Percentiles rank a stretch among this genome's conserved stretches.
These are phyloP conservation scores for Thermochaetoides thermophila DNA, from an alignment of 495 filamentous ascomycete species.

Conservation along the genomic window DNA sequence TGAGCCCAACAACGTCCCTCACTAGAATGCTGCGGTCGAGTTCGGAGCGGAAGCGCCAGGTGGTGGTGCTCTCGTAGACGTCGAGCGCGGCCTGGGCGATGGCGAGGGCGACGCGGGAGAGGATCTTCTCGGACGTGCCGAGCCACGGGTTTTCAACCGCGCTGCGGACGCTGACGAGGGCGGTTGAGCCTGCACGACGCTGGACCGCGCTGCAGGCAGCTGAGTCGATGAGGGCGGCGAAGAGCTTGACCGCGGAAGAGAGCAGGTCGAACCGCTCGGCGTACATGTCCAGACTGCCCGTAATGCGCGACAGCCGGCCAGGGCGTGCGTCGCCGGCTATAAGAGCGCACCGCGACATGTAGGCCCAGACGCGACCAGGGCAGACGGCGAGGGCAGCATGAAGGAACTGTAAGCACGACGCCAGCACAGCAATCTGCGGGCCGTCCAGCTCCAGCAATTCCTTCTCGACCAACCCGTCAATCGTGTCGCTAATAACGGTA, in stretches of 20 bases:
- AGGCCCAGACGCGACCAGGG: constrained; percentile 77
- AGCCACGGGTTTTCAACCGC: constrained; percentile 39
- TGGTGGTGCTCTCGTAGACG: constrained; percentile 63
- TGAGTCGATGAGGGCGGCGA: constrained; percentile 61
- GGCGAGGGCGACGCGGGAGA: constrained; percentile 54
- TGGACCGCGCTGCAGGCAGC: constrained; percentile 55
- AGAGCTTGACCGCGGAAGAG: constrained; percentile 52
- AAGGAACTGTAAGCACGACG: constrained; percentile 67
- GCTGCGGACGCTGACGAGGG: background rate
- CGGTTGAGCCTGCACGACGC: constrained; percentile 44
- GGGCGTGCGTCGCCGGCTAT: constrained; percentile 57
- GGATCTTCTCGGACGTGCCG: constrained; percentile 60
- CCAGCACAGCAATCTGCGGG: constrained; percentile 44
- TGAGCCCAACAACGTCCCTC: constrained; percentile 43
- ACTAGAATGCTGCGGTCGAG: constrained; percentile 45
- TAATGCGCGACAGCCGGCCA: constrained; percentile 55
- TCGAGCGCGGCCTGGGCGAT: constrained; percentile 62
- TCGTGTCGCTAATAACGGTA: constrained; percentile 64
- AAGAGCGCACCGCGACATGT: constrained; percentile 63
- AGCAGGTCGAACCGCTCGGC: constrained; percentile 66
- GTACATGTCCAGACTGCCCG: constrained; percentile 61
- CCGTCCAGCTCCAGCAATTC: constrained; percentile 36
- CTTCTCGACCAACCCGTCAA: constrained; percentile 60
- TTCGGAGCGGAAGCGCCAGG: constrained; percentile 63
- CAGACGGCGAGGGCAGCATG: constrained; percentile 51